These are phyloP conservation scores for Potentilla sterilis DNA, from an alignment of 306 rosid species.

Conservation along the genomic window DNA sequence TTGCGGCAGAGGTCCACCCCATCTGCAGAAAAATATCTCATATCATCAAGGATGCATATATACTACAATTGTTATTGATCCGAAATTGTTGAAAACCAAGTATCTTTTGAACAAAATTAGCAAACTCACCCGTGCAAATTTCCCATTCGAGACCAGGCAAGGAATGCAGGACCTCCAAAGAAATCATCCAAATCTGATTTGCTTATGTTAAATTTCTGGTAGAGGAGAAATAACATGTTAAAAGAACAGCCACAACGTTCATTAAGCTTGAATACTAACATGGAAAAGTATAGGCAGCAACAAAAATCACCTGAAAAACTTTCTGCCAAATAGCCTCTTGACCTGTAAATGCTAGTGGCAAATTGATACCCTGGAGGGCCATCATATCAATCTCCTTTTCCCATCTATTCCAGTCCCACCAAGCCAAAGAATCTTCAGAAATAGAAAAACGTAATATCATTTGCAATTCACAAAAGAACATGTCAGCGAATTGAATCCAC, in stretches of 20 bases:
- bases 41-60: neutral
- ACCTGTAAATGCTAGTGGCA: slow-evolving; percentile 88
- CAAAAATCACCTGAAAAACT: slow-evolving; percentile 61
- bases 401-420: slow-evolving; percentile 98
- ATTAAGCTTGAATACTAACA: neutral
- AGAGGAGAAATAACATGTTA: slow-evolving; percentile 26
- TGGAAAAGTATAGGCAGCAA: slow-evolving; percentile 5
- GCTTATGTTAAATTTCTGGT: slow-evolving; percentile 73
- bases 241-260: too few species aligned
- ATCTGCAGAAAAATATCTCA: slow-evolving; percentile 35
- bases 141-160: slow-evolving; percentile 96
- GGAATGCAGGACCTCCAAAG: slow-evolving; percentile 97
- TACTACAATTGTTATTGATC: neutral
- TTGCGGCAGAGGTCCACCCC: slow-evolving; percentile 95
- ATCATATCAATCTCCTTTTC: slow-evolving; percentile 96
- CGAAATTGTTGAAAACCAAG: neutral
- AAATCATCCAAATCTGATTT: slow-evolving; percentile 68
- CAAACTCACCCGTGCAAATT: slow-evolving; percentile 84
- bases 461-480: slow-evolving; percentile 10
- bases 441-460: slow-evolving; percentile 25
- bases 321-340: slow-evolving; percentile 94
- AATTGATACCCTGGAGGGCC: slow-evolving; percentile 88
- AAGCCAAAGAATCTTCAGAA: slow-evolving; percentile 70
- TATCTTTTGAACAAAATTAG: slow-evolving; percentile 1
- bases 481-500: slow-evolving; percentile 21